Conservation (phyloP, 106 monocot genomes). For the Dioscorea zingiberensis region DNA sequence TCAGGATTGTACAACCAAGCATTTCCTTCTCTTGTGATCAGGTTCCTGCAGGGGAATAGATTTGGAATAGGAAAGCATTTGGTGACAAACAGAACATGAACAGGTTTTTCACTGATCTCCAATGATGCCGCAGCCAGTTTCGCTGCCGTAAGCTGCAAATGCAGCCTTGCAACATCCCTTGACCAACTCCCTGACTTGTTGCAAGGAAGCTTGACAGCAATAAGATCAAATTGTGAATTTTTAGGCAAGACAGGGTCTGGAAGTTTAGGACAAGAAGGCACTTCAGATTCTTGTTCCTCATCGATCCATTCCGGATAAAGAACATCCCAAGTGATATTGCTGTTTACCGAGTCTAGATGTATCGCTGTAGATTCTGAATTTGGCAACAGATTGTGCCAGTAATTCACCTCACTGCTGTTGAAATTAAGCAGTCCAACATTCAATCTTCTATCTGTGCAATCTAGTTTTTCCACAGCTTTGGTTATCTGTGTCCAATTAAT, state of each 20-base stretch:
- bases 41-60: conserved; percentile 61
- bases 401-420: conserved; percentile 50
- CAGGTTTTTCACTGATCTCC: neutral
- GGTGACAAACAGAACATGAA: conserved; percentile 64
- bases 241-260: conserved; percentile 43
- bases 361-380: conserved; percentile 20
- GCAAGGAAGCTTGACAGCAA: conserved; percentile 91
- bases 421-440: conserved; percentile 73
- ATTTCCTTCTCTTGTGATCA: conserved; percentile 40
- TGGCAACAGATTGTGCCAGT: conserved; percentile 55
- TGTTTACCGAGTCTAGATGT: conserved; percentile 25
- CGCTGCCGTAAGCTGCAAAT: conserved; percentile 76
- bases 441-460: conserved; percentile 13
- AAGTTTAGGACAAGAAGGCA: conserved; percentile 60
- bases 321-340: conserved; percentile 62
- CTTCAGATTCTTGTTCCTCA: conserved; percentile 70
- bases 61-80: conserved; percentile 79
- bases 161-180: conserved; percentile 75
- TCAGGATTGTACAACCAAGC: conserved; percentile 71
- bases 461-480: conserved; percentile 17
- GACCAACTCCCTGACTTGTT: conserved; percentile 46
- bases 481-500: conserved; percentile 56
- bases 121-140: conserved; percentile 35
- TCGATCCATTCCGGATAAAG: conserved; percentile 98
- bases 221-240: conserved; percentile 30